Evolutionary conservation across 306 rosid genomes (phyloP).

Genomic region (Corylus avellana): DNA sequence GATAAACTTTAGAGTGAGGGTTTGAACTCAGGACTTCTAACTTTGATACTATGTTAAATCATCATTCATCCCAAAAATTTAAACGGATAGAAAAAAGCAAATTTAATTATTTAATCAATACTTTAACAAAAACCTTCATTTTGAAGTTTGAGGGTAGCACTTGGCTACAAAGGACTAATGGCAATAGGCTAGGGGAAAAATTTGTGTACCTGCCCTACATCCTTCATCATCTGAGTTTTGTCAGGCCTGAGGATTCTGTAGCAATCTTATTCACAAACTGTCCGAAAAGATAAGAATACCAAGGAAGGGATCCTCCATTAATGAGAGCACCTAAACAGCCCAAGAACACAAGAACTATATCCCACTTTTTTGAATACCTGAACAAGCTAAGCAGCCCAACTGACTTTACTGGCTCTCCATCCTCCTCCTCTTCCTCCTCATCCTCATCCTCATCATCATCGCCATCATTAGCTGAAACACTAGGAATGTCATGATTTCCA

Average conservation of each 20-base stretch:
- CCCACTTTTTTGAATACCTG: conserved; percentile 77
- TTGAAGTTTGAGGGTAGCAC: too few relatives aligned
- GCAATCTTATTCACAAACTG: conserved; percentile 66
- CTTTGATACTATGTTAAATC: too few relatives aligned
- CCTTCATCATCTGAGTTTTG: conserved; percentile 50
- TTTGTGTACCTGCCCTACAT: conserved; percentile 49
- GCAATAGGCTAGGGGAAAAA: background rate
- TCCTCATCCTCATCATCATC: conserved; percentile 38
- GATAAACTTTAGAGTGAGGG: too few relatives aligned
- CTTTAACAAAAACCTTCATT: too few relatives aligned
- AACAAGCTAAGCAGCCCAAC: conserved; percentile 76
- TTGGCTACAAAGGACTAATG: background rate
- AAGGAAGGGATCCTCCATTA: conserved; percentile 92
- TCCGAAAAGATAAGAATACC: conserved; percentile 77
- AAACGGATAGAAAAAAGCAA: too few relatives aligned
- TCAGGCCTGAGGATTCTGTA: conserved; percentile 26
- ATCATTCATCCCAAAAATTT: too few relatives aligned
- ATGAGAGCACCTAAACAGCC: conserved; percentile 90
- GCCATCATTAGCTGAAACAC: conserved; percentile 34
- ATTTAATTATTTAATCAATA: too few relatives aligned
- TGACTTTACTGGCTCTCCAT: conserved; percentile 47
- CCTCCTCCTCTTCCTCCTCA: conserved; percentile 51
- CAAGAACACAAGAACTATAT: conserved; percentile 66
- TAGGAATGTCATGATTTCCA: conserved; percentile 23
- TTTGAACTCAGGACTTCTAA: too few relatives aligned